Evolutionary conservation across 257 asterid species (phyloP), one percentile per base, ranked within the genome.

Genomic region (Vinca minor): DNA sequence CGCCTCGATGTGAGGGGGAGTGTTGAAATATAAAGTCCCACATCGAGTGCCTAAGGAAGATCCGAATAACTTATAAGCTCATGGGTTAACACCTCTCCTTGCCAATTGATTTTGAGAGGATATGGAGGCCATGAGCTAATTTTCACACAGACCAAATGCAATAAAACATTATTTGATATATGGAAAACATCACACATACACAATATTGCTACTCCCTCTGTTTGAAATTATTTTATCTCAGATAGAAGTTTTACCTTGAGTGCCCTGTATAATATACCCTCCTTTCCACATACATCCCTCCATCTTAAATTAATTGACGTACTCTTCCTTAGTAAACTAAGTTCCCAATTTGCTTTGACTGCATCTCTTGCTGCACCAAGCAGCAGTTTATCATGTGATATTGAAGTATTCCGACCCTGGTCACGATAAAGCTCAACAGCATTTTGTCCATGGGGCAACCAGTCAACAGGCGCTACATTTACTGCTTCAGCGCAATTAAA

Each of bases 401-500:
- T 77, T 35, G 98, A 85, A 44, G 98, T 89, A 75, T 85, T 84
- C 41, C 97, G 81, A 62, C 86, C 83, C 77, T 85, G 95, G 69
- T 79, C 95, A 47, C 85, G 78, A 44, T 92, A 92, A 63, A 87
- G 97, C 87, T 89, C 94, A 64, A 92, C 83, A 53, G 98, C 98
- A 76, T 85, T 85, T 68, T 87, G 96, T 14, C 98, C 98, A 60
- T 92, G 98, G 26, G 93, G 98, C 75, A 92, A 79, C 98, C 98
- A 92, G 72, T 92, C 98, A 76, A 92, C 95, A 66, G 98, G 98
- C 70, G 98, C 98, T 45, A 92, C 95, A 71, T 92, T 92, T 70
- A 92, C 98, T 66, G 98, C 98, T 81, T 92, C 98, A 61, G 98
- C 98, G 79, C 98, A 92, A 74, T 89, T 92, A 68, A 92, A 92